Base-by-base conservation (phyloP, 495 filamentous ascomycete species). In the Hypoxylon fragiforme region DNA sequence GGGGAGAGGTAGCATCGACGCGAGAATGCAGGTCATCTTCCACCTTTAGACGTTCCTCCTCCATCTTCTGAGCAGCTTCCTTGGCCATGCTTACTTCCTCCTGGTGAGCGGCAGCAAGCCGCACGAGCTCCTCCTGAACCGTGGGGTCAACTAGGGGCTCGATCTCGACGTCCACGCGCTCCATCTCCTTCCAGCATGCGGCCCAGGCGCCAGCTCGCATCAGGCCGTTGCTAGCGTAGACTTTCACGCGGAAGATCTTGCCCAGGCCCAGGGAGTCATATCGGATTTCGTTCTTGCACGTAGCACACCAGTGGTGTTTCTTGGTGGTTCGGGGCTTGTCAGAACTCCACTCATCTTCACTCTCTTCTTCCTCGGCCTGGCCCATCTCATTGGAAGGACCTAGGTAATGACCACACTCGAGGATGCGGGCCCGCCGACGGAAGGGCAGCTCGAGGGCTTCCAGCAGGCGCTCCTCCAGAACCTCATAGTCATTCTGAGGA, bases 111-210 rank as follows among this genome's bases (percentile, higher is more conserved):
- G 61, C 68, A 24, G 69, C 73, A 3, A 81, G 65, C 7, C 63
- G 64, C 48, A 77, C 75, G 9, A 81, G 54, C 57, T 81, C 77
- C 3, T 55, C 62, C 40, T 71, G 73, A 14, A 80, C 37, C 6
- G 46, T 40, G 0, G 63, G 34, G 14, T 79, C 76, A 12, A 82
- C 73, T 22, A 77, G 68, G 9, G 90, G 85, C 48, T 86, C 84
- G 54, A 98, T 82, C 65, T 98, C 94, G 0, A 95, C 88, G 70
- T 98, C 94, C 6, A 97, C 89, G 22, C 92, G 81, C 70, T 98
- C 94, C 94, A 98, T 98, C 66, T 97, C 92, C 46, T 80, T 85
- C 94, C 94, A 98, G 24, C 88, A 91, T 12, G 91, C 90, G 20
- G 84, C 84, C 94, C 94, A 98, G 0, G 94, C 92, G 2, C 90